phyloP scores from a whole-genome alignment of 768 basidiomycete species.

The Leccinum uliginosum region DNA sequence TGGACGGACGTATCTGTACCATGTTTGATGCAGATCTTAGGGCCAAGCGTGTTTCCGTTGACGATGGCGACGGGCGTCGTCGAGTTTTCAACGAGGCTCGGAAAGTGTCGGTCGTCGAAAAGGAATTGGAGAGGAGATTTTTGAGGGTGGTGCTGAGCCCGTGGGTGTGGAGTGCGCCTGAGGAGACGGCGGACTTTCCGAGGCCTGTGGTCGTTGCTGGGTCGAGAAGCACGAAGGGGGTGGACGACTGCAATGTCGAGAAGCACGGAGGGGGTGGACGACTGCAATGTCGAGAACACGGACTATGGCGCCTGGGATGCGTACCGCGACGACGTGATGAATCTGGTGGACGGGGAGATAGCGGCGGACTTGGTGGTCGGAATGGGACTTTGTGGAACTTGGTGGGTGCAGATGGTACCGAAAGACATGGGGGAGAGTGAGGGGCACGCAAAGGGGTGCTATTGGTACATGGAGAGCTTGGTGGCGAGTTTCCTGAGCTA shows the following conservation, averaged over 20 bases:
- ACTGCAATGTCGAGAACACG: not conserved
- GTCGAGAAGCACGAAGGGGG: slow-evolving; percentile 20
- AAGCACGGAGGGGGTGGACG: slow-evolving; percentile 21
- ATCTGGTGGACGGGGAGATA: slow-evolving; percentile 23
- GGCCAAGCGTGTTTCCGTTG: slow-evolving; percentile 51
- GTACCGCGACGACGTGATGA: slow-evolving; percentile 24
- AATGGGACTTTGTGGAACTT: slow-evolving; percentile 33
- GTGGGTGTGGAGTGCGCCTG: slow-evolving; percentile 37
- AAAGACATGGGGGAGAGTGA: not conserved
- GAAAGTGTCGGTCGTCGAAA: slow-evolving; percentile 33
- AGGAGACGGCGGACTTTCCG: slow-evolving; percentile 34
- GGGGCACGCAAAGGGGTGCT: slow-evolving; percentile 23
- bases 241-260: slow-evolving; percentile 15
- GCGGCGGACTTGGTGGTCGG: slow-evolving; percentile 19
- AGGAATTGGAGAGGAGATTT: slow-evolving; percentile 38
- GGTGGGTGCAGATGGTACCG: slow-evolving; percentile 32
- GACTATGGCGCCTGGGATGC: slow-evolving; percentile 32
- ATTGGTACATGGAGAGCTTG: slow-evolving; percentile 58
- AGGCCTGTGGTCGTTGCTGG: slow-evolving; percentile 30
- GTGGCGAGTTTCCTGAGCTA: slow-evolving; percentile 50
- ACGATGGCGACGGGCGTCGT: slow-evolving; percentile 60
- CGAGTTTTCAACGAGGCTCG: slow-evolving; percentile 47
- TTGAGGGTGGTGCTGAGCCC: slow-evolving; percentile 49
- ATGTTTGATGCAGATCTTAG: slow-evolving; percentile 42
- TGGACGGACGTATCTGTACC: slow-evolving; percentile 26